phyloP scores from a whole-genome alignment of 2,329 filamentous ascomycete species.

The Arthrinium puccinioides region DNA sequence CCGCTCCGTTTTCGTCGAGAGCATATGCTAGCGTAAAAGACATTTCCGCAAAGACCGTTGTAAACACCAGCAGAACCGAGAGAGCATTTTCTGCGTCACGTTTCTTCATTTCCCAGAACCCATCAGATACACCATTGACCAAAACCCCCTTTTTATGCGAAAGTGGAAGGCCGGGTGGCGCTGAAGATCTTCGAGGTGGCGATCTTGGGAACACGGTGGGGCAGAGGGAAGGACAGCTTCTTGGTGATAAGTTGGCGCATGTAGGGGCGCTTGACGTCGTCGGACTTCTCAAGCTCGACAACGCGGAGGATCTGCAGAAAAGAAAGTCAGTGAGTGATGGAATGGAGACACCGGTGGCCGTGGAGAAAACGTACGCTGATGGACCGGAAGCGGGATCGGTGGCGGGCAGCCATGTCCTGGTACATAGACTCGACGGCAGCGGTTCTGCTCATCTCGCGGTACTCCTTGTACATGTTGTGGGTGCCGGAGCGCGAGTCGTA shows the following conservation, averaged over 20 bases:
- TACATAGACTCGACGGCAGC: constrained; percentile 96
- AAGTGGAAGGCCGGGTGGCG: constrained; percentile 89
- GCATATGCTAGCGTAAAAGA: constrained; percentile 10
- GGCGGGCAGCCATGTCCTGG: constrained; percentile 99
- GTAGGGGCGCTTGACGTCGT: constrained; percentile 96
- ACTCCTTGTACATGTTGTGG: constrained; percentile 99
- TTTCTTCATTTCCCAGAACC: constrained; percentile 34
- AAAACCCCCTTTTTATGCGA: constrained; percentile 73
- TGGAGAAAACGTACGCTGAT: constrained; percentile 73
- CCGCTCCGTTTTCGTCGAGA: constrained; percentile 7
- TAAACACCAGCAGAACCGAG: constrained; percentile 46
- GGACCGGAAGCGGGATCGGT: constrained; percentile 95
- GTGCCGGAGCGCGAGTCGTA: constrained; percentile 99
- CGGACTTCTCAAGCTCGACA: constrained; percentile 89
- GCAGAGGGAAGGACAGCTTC: constrained; percentile 95
- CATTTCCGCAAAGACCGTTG: constrained; percentile 9
- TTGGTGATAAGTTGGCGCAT: constrained; percentile 97
- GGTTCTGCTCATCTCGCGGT: constrained; percentile 95
- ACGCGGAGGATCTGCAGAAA: constrained; percentile 89
- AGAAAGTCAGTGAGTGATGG: too few species aligned
- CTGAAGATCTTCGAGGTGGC: constrained; percentile 86
- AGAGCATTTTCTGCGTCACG: too few species aligned
- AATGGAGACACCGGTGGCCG: too few species aligned
- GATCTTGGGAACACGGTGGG: constrained; percentile 86
- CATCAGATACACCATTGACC: constrained; percentile 40